phyloP scores from a whole-genome alignment of 2,329 filamentous ascomycete species.

The Helotiales sp. region DNA sequence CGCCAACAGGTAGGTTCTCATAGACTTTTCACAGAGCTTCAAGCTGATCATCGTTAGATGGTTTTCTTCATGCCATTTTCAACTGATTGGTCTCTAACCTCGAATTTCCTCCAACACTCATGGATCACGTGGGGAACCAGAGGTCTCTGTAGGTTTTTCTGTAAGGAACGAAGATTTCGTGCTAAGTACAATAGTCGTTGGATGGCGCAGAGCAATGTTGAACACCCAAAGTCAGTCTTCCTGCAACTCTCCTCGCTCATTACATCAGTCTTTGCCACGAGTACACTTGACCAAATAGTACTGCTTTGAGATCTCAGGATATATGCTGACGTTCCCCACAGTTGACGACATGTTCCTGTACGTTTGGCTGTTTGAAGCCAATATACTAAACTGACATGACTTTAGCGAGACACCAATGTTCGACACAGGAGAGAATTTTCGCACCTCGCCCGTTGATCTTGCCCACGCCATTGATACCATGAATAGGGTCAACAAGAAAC shows the following conservation, averaged over 20 bases:
- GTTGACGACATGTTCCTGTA: constrained; percentile 61
- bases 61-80: constrained; percentile 54
- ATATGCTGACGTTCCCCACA: background rate
- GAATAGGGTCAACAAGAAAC: constrained; percentile 43
- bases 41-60: constrained; percentile 39
- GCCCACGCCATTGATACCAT: constrained; percentile 45
- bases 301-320: constrained; percentile 6
- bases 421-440: constrained; percentile 7
- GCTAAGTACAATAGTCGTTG: constrained; percentile 19
- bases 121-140: constrained; percentile 63
- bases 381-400: background rate
- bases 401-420: constrained; percentile 4
- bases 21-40: background rate
- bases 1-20: constrained; percentile 47
- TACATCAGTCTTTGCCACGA: background rate
- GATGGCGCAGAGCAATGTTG: constrained; percentile 26
- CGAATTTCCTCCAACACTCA: constrained; percentile 58
- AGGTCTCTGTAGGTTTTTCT: constrained; percentile 44
- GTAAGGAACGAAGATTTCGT: constrained; percentile 36
- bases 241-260: background rate
- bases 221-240: constrained; percentile 22
- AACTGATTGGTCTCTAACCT: constrained; percentile 46
- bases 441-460: constrained; percentile 42
- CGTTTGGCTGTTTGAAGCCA: constrained; percentile 6
- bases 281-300: background rate